Conservation (phyloP, 2,329 filamentous ascomycete species). For the Cercospora citrullina region DNA sequence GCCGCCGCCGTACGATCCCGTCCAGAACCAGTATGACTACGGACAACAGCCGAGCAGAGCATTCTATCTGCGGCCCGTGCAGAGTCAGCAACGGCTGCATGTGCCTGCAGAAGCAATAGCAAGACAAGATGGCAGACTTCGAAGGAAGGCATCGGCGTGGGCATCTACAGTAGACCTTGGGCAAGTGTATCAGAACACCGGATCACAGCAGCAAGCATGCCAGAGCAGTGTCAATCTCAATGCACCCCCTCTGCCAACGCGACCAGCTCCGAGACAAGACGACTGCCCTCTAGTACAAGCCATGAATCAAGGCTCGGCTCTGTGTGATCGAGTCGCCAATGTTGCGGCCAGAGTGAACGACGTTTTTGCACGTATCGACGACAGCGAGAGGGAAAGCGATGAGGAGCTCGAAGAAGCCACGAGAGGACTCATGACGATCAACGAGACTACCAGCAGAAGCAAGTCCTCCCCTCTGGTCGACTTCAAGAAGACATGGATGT, state of each 20-base stretch:
- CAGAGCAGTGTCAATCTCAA: slow-evolving; percentile 22
- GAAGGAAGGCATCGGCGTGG: slow-evolving; percentile 22
- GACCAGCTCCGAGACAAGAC: slow-evolving; percentile 8
- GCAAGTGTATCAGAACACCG: slow-evolving; percentile 6
- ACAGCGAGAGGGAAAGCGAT: slow-evolving; percentile 53
- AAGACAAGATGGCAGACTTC: slow-evolving; percentile 13
- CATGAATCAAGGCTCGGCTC: slow-evolving; percentile 44
- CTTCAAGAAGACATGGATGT: slow-evolving; percentile 67
- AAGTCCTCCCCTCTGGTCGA: slow-evolving; percentile 26
- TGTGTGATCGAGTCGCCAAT: slow-evolving; percentile 61
- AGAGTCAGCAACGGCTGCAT: slow-evolving; percentile 20
- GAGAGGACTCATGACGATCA: slow-evolving; percentile 7
- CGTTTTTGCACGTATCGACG: slow-evolving; percentile 71
- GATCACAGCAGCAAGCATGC: slow-evolving; percentile 14
- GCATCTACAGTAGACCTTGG: slow-evolving; percentile 18
- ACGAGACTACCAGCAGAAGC: background rate
- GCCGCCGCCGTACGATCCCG: slow-evolving; percentile 24
- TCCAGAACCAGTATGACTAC: slow-evolving; percentile 11
- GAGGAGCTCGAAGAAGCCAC: slow-evolving; percentile 53
- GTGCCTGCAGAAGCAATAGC: slow-evolving; percentile 7
- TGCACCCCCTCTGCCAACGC: slow-evolving; percentile 6
- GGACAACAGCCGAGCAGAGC: slow-evolving; percentile 16
- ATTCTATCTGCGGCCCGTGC: slow-evolving; percentile 17
- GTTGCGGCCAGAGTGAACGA: slow-evolving; percentile 64
- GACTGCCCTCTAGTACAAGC: slow-evolving; percentile 26